Base-by-base conservation (phyloP, 768 basidiomycete species). In the Sporobolomyces phaffii region DNA sequence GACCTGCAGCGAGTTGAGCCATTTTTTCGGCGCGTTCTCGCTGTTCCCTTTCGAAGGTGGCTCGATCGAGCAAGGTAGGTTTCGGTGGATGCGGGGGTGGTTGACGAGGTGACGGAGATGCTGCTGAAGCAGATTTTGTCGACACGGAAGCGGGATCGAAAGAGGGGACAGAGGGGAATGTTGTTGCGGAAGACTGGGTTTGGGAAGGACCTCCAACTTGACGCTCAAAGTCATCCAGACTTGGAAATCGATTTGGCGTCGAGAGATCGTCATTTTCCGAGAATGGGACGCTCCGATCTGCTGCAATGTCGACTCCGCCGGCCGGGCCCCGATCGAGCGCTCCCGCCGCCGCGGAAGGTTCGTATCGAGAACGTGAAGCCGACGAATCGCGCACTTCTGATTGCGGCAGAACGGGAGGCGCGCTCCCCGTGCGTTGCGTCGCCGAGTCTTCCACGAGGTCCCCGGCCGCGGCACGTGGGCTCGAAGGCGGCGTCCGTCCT, bases 151-250 rank as follows among this genome's bases (percentile, higher is more conserved):
- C 28, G 11, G 61, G 60, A 28, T 60, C 59, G 53, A 26, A 52
- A 2, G 58, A 34, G 1, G 64, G 50, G 0, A 50, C 61, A 1
- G 68, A 58, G 8, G 68, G 62, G 18, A 64, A 50, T 4, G 60
- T 24, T 1, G 49, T 11, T 2, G 20, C n/a, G 36, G 31, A 5
- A 26, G 38, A 14, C 36, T 8, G 17, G 22, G 26, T 34, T 3
- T 24, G 33, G 17, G 41, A 59, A 8, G 43, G 3, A 13, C 36
- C 3, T 17, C 11, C 38, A 26, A 68, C 48, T 10, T 5, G 17
- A 20, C 33, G 28, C 29, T 70, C 69, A 15, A 70, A 56, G 34
- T 70, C 69, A 49, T 67, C 65, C 41, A 71, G 34, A 36, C 62
- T 64, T 7, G 70, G 70, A 38, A 71, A 71, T n/a, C 44, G 20